These are phyloP conservation scores for Eimeria acervulina DNA, from an alignment of 169 alveolate species.

Conservation along the genomic window DNA sequence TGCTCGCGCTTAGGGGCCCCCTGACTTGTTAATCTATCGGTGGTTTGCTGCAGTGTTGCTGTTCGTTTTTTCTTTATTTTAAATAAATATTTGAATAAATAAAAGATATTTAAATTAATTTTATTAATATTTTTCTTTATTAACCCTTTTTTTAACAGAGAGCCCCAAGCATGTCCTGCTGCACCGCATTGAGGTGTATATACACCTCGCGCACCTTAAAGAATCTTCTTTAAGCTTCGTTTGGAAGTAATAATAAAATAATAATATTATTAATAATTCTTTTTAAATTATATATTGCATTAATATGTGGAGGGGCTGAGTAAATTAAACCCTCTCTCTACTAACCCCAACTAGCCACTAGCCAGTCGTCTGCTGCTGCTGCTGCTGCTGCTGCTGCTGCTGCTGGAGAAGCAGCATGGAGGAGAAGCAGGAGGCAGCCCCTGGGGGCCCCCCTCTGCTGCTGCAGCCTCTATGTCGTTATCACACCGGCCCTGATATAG, in stretches of 20 bases:
- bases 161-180: neutral
- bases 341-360: neutral
- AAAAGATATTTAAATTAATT: neutral
- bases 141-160: neutral
- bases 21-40: neutral
- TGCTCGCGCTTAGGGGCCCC: neutral
- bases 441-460: slow-evolving; percentile 17
- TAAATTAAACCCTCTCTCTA: too few relatives aligned
- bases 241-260: too few relatives aligned
- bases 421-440: neutral
- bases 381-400: slow-evolving; percentile 18
- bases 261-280: too few relatives aligned
- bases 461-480: neutral
- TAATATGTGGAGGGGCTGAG: too few relatives aligned
- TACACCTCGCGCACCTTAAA: slow-evolving; percentile 42
- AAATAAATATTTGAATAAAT: neutral
- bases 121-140: neutral
- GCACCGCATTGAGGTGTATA: slow-evolving; percentile 48
- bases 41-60: neutral
- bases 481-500: slow-evolving; percentile 2
- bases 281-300: too few relatives aligned
- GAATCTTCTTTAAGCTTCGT: too few relatives aligned
- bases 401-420: neutral
- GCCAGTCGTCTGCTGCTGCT: neutral
- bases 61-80: neutral